These are phyloP conservation scores for Chlorella sp. DNA, from an alignment of 139 green algal genomes.

Conservation along the genomic window DNA sequence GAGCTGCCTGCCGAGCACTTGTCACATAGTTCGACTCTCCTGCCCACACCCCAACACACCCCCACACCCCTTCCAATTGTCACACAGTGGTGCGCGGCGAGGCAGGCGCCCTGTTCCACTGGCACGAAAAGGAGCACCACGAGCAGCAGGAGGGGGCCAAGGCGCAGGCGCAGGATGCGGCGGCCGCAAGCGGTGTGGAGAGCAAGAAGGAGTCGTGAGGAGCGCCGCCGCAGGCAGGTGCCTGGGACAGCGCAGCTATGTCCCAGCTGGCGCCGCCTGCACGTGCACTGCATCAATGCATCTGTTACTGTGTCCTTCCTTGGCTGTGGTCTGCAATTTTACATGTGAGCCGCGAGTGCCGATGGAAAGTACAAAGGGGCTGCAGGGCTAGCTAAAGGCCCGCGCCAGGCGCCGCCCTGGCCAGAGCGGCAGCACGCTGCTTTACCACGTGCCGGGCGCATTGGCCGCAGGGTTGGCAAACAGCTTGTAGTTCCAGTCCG, in stretches of 20 bases:
- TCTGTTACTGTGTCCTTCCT: no score
- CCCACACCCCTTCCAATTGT: background rate
- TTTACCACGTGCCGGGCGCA: slow-evolving; percentile 49
- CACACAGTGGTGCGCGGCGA: background rate
- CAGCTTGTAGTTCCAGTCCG: slow-evolving; percentile 89
- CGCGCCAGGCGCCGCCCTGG: background rate
- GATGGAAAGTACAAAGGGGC: no score
- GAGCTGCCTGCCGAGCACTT: background rate
- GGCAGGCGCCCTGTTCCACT: slow-evolving; percentile 20
- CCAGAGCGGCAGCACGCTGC: background rate
- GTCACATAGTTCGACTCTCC: background rate
- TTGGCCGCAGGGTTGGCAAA: slow-evolving; percentile 49
- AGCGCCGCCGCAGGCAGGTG: no score
- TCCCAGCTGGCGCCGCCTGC: no score
- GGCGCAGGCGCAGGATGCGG: background rate
- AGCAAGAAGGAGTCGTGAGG: no score
- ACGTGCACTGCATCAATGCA: no score
- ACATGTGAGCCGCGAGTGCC: no score
- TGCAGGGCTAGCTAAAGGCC: no score
- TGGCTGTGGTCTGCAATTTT: no score
- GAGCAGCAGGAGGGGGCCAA: slow-evolving; percentile 8
- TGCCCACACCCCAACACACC: background rate
- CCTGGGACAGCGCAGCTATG: no score
- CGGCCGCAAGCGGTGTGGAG: no score
- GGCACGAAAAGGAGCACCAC: slow-evolving; percentile 30